phyloP scores from a whole-genome alignment of 202 grass and related monocot genomes.

The Elaeis oleifera region DNA sequence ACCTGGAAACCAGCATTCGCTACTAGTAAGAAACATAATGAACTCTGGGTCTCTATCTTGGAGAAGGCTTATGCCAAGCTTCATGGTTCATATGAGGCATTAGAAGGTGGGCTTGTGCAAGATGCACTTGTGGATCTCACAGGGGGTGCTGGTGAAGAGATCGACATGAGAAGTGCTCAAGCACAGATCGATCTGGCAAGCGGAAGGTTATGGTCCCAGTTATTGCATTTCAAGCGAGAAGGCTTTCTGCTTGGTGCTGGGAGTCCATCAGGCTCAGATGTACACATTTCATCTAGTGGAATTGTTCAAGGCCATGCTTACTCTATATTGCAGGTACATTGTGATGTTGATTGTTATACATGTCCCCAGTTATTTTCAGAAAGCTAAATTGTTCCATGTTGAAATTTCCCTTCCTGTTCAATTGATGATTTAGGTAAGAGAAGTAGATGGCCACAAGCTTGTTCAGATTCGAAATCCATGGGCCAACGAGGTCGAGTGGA shows the following conservation, averaged over 20 bases:
- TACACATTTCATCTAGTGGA: slow-evolving; percentile 93
- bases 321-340: slow-evolving; percentile 90
- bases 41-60: slow-evolving; percentile 95
- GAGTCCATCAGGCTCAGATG: slow-evolving; percentile 96
- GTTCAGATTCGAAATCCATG: slow-evolving; percentile 98
- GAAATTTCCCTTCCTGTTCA: neutral
- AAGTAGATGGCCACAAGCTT: slow-evolving; percentile 97
- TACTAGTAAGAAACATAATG: slow-evolving; percentile 83
- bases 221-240: slow-evolving; percentile 95
- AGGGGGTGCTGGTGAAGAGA: slow-evolving; percentile 97
- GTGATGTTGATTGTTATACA: slow-evolving; percentile 2
- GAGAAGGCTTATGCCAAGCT: slow-evolving; percentile 99
- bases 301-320: slow-evolving; percentile 99
- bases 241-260: slow-evolving; percentile 99
- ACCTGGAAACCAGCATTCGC: slow-evolving; percentile 85
- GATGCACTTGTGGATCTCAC: slow-evolving; percentile 97
- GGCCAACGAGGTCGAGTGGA: slow-evolving; percentile 99
- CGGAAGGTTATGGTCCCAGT: slow-evolving; percentile 92
- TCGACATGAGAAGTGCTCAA: slow-evolving; percentile 95
- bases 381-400: neutral
- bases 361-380: too few relatives aligned
- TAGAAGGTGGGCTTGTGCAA: slow-evolving; percentile 98
- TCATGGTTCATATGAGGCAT: slow-evolving; percentile 94
- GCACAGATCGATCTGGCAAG: slow-evolving; percentile 93
- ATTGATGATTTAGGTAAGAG: slow-evolving; percentile 63